A percentile compares a stretch with the other conserved stretches of the same genome.
These are phyloP conservation scores for Isatis lusitanica DNA, from an alignment of 441 rosid species.

Conservation along the genomic window DNA sequence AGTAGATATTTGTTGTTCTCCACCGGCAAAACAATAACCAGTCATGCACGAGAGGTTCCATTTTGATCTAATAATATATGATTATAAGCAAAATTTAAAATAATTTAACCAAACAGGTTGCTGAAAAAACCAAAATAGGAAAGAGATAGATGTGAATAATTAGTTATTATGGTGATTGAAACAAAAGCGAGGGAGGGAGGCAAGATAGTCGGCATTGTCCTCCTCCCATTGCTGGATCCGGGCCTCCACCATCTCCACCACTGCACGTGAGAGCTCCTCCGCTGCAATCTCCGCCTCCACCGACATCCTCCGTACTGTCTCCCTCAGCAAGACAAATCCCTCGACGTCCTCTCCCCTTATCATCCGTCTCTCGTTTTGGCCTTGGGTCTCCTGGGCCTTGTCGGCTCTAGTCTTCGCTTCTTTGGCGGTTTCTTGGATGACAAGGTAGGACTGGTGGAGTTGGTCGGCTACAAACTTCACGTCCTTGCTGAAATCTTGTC, in stretches of 20 bases:
- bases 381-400: conserved; percentile 6
- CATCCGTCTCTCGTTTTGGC: conserved; percentile 6
- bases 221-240: conserved; percentile 32
- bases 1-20: neutral
- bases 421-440: conserved; percentile 11
- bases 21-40: neutral
- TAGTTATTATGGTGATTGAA: neutral
- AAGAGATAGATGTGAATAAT: neutral
- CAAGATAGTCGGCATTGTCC: conserved; percentile 29
- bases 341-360: conserved; percentile 26
- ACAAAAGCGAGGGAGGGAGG: conserved; percentile 21
- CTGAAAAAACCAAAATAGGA: no score
- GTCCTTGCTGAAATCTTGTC: neutral
- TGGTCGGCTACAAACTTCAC: neutral
- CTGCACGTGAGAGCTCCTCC: conserved; percentile 13
- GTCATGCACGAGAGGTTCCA: neutral
- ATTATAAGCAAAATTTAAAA: neutral
- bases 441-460: conserved; percentile 11
- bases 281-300: conserved; percentile 13
- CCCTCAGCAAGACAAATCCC: conserved; percentile 29
- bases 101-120: no score
- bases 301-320: conserved; percentile 14
- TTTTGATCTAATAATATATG: neutral
- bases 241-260: conserved; percentile 20
- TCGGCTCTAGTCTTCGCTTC: neutral